phyloP scores from a whole-genome alignment of 2,329 filamentous ascomycete genomes.

The Ascochyta clinopodiicola region DNA sequence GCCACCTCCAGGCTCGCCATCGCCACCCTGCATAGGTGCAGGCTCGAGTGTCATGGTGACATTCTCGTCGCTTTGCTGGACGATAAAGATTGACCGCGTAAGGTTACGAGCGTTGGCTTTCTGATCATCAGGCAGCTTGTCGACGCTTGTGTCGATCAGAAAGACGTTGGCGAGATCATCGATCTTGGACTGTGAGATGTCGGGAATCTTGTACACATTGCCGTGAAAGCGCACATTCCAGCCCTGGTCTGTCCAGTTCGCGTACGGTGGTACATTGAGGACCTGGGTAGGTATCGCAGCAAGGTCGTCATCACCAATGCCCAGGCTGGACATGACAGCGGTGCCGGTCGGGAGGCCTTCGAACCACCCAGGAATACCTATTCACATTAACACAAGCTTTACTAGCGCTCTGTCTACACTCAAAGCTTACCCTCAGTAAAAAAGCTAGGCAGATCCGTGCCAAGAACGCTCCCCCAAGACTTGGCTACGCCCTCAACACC shows the following conservation, averaged over 20 bases:
- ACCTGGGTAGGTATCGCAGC: constrained; percentile 71
- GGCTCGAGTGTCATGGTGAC: constrained; percentile 70
- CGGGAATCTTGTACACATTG: constrained; percentile 81
- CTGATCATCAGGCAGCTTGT: constrained; percentile 64
- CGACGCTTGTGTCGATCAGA: constrained; percentile 68
- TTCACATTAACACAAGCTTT: constrained; percentile 27
- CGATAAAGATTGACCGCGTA: constrained; percentile 75
- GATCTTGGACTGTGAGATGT: constrained; percentile 68
- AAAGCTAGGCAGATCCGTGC: constrained; percentile 45
- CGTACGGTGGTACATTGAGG: constrained; percentile 70
- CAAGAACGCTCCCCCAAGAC: constrained; percentile 44
- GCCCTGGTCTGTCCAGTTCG: constrained; percentile 78
- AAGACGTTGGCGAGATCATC: constrained; percentile 74
- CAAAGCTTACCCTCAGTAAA: constrained; percentile 43
- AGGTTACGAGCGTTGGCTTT: constrained; percentile 75
- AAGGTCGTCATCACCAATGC: constrained; percentile 64
- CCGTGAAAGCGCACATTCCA: constrained; percentile 81
- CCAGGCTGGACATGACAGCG: constrained; percentile 66
- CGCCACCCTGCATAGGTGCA: constrained; percentile 62
- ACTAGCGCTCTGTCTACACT: constrained; percentile 11
- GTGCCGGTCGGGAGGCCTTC: constrained; percentile 66
- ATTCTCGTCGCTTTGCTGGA: constrained; percentile 71
- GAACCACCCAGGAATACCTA: constrained; percentile 70
- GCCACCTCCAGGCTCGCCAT: constrained; percentile 56
- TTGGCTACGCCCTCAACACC: constrained; percentile 38